Evolutionary conservation across 208 protist species (phyloP).

Genomic region (Leishmania braziliensis): DNA sequence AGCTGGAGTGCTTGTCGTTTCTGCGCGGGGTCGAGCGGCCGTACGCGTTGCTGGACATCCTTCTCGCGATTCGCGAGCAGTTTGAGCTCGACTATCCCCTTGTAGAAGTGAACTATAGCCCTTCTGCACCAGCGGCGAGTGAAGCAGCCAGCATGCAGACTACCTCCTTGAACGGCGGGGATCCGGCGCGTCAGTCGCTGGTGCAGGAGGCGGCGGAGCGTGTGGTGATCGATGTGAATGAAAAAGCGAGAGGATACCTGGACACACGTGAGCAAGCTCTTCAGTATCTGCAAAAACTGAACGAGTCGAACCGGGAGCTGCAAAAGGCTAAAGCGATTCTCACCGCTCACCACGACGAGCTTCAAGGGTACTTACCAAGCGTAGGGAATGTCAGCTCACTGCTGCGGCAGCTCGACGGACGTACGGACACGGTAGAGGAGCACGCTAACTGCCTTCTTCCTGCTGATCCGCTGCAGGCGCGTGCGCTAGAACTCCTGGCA

Average conservation of each 20-base stretch:
- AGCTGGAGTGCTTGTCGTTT: slow-evolving; percentile 55
- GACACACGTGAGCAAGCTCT: slow-evolving; percentile 58
- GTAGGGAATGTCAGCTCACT: slow-evolving; percentile 51
- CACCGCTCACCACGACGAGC: slow-evolving; percentile 41
- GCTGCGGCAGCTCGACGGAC: slow-evolving; percentile 38
- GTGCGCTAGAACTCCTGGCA: slow-evolving; percentile 70
- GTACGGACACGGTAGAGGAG: slow-evolving; percentile 55
- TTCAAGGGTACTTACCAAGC: slow-evolving; percentile 57
- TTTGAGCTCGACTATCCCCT: slow-evolving; percentile 77
- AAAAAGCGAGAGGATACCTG: slow-evolving; percentile 69
- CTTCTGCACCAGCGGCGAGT: slow-evolving; percentile 3
- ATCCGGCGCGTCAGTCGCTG: slow-evolving; percentile 27
- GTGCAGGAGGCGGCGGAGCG: slow-evolving; percentile 68
- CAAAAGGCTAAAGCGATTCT: slow-evolving; percentile 54
- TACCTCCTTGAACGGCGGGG: background rate
- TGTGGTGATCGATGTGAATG: slow-evolving; percentile 71
- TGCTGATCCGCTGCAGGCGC: slow-evolving; percentile 52
- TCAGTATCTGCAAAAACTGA: slow-evolving; percentile 45
- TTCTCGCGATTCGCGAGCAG: slow-evolving; percentile 71
- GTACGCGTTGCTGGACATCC: slow-evolving; percentile 64
- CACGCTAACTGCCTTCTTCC: slow-evolving; percentile 64
- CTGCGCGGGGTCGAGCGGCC: slow-evolving; percentile 53
- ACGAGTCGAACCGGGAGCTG: slow-evolving; percentile 53
- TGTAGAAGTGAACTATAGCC: slow-evolving; percentile 22
- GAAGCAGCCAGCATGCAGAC: background rate